A percentile compares a stretch with the other conserved stretches of the same genome.
Evolutionary conservation across 2,329 filamentous ascomycete species (phyloP).

Genomic region (Alternaria sp.): DNA sequence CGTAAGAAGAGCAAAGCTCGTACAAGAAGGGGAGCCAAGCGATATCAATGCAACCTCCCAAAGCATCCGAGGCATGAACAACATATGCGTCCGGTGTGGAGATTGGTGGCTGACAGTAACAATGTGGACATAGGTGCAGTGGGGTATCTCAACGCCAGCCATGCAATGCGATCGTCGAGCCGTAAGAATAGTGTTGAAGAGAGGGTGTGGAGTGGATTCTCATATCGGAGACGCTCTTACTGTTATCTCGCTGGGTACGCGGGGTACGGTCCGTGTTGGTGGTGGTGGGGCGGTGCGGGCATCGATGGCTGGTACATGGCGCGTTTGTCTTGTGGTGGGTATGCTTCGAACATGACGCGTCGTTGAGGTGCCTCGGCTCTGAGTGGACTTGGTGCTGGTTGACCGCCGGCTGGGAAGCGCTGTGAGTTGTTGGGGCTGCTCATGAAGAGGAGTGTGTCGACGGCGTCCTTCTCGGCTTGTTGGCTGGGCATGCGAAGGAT

Average conservation of each 20-base stretch:
- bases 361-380: constrained; percentile 37
- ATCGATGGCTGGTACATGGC: constrained; percentile 29
- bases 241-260: constrained; percentile 34
- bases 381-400: constrained; percentile 38
- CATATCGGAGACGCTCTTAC: accelerated
- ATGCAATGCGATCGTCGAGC: constrained; percentile 40
- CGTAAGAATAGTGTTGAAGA: constrained; percentile 16
- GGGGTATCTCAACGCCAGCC: constrained; percentile 46
- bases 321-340: constrained; percentile 33
- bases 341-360: constrained; percentile 47
- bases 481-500: constrained; percentile 73
- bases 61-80: not conserved
- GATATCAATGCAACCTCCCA: not conserved
- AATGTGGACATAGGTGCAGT: constrained; percentile 2
- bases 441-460: constrained; percentile 82
- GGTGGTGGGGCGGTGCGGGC: constrained; percentile 29
- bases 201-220: not conserved
- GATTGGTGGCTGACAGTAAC: constrained; percentile 1
- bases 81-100: not conserved
- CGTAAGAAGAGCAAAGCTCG: not conserved
- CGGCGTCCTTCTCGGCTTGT: constrained; percentile 77
- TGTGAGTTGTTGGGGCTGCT: constrained; percentile 75
- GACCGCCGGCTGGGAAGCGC: constrained; percentile 33
- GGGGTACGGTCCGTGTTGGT: constrained; percentile 34
- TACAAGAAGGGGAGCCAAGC: not conserved